Conservation (phyloP, 2,329 filamentous ascomycete genomes). For the Penicillium sp. region DNA sequence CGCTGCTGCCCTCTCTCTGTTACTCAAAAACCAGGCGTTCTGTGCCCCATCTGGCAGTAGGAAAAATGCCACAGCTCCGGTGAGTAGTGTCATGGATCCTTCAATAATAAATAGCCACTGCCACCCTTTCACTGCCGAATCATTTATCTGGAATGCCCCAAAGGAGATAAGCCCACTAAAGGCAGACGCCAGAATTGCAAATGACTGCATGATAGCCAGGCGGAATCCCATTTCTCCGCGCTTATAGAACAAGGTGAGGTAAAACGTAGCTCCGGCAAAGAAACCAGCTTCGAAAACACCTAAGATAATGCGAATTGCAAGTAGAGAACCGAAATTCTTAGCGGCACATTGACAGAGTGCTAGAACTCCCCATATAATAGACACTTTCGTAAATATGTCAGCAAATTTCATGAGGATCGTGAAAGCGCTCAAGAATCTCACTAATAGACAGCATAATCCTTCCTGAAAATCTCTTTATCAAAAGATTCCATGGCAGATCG, state of each 20-base stretch:
- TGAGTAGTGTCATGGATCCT: constrained; percentile 37
- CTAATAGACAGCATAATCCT: constrained; percentile 40
- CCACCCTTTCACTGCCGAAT: constrained; percentile 48
- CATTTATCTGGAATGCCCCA: constrained; percentile 50
- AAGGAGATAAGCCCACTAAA: constrained; percentile 43
- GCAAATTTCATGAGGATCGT: constrained; percentile 38
- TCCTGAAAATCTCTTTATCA: constrained; percentile 44
- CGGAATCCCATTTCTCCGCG: constrained; percentile 44
- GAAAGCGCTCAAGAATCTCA: not conserved
- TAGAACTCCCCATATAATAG: constrained; percentile 29
- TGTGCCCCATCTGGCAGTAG: constrained; percentile 36
- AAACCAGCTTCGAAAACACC: constrained; percentile 53
- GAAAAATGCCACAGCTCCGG: constrained; percentile 30
- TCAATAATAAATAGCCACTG: constrained; percentile 48
- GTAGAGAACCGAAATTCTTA: constrained; percentile 49
- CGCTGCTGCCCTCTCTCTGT: constrained; percentile 41
- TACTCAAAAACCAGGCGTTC: constrained; percentile 41
- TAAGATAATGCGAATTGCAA: constrained; percentile 48
- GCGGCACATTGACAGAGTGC: constrained; percentile 50
- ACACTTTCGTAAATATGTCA: constrained; percentile 22
- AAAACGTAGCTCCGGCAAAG: constrained; percentile 56
- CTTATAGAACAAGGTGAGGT: constrained; percentile 50
- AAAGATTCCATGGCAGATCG: constrained; percentile 47
- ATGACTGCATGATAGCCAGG: constrained; percentile 47
- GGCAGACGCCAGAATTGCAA: constrained; percentile 41